Percentiles rank a stretch among this genome's conserved stretches.
phyloP scores from a whole-genome alignment of 441 rosid species.

The Omphalea diandra region DNA sequence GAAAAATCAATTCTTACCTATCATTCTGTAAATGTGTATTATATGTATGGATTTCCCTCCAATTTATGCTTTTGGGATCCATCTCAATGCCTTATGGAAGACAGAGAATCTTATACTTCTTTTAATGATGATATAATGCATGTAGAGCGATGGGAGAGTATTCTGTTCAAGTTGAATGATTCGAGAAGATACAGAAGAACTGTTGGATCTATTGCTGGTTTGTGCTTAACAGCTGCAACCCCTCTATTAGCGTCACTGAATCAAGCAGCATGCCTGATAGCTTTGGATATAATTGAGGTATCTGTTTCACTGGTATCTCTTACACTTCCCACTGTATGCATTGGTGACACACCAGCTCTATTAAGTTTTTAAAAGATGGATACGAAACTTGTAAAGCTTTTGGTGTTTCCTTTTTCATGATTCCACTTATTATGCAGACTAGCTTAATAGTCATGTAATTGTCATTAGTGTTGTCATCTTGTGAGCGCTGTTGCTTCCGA shows the following conservation, averaged over 20 bases:
- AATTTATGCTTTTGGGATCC: not conserved
- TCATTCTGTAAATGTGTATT: not conserved
- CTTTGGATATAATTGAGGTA: slow-evolving; percentile 82
- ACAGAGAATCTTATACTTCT: not conserved
- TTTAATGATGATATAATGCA: slow-evolving; percentile 16
- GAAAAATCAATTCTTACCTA: not conserved
- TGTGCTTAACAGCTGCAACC: slow-evolving; percentile 71
- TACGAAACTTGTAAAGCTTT: slow-evolving; percentile 4
- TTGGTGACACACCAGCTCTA: not conserved
- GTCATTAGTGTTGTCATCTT: not conserved
- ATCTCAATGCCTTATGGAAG: slow-evolving; percentile 8
- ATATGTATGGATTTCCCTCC: too few species aligned
- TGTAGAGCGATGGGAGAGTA: slow-evolving; percentile 64
- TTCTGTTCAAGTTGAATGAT: slow-evolving; percentile 61
- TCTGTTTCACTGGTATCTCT: not conserved
- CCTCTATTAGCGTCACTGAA: slow-evolving; percentile 74
- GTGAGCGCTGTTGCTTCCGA: not conserved
- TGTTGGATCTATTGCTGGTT: slow-evolving; percentile 77
- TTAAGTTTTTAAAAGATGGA: not conserved
- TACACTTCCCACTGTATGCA: not conserved
- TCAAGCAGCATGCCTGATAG: slow-evolving; percentile 70
- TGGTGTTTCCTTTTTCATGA: not conserved
- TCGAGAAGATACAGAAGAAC: slow-evolving; percentile 74
- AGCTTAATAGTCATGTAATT: not conserved
- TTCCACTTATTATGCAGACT: not conserved